Evolutionary conservation across 2,329 filamentous ascomycete species (phyloP).

Genomic region (Diaporthe sp.): DNA sequence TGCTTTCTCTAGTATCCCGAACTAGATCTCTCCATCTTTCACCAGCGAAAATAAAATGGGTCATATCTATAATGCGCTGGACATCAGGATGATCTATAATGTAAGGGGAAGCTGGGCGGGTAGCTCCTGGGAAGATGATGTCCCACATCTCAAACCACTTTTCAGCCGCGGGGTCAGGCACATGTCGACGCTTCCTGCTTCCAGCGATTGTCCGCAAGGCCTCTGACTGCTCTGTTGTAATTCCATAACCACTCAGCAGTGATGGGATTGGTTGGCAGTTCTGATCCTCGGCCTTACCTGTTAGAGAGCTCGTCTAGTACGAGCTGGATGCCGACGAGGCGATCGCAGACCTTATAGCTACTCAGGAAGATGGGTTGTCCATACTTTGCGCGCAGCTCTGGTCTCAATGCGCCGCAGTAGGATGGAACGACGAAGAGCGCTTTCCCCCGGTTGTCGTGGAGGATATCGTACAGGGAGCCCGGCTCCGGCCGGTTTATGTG

Average conservation of each 20-base stretch:
- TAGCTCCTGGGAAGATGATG: background rate
- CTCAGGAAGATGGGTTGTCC: too few species aligned
- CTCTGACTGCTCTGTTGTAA: background rate
- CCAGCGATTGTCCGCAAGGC: background rate
- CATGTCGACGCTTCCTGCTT: background rate
- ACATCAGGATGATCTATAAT: background rate
- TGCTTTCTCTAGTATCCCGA: background rate
- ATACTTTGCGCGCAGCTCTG: too few species aligned
- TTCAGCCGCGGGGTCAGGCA: background rate
- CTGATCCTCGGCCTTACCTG: background rate
- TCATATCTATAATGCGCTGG: background rate
- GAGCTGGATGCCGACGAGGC: too few species aligned
- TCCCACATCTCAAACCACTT: constrained; percentile 17
- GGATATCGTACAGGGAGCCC: too few species aligned
- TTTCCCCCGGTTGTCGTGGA: too few species aligned
- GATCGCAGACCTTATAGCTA: too few species aligned
- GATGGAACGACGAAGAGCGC: too few species aligned
- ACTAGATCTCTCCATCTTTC: background rate
- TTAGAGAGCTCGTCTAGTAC: too few species aligned
- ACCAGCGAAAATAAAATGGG: background rate
- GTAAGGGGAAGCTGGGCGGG: background rate
- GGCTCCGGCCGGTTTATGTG: too few species aligned
- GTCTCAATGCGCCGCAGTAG: too few species aligned
- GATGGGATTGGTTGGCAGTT: background rate
- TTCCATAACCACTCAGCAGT: background rate